phyloP scores from a whole-genome alignment of 2,329 filamentous ascomycete genomes.

The Dactylonectria estremocensis region DNA sequence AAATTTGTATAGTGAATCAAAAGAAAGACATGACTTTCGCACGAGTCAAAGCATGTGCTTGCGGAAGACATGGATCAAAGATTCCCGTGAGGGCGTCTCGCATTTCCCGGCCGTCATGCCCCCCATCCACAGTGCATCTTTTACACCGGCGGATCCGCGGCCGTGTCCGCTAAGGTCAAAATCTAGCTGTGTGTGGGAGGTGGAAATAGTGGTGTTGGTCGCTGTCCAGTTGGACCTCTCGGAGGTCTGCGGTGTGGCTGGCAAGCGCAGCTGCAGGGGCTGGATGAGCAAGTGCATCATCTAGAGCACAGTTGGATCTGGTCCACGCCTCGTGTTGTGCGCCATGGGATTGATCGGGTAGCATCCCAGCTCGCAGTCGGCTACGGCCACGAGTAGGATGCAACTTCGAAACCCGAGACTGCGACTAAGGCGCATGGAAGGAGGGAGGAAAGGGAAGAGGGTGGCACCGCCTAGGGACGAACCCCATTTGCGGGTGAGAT shows the following conservation, averaged over 20 bases:
- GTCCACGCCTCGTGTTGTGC: conserved; percentile 1
- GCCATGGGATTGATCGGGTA: conserved; percentile 12
- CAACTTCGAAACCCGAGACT: background rate
- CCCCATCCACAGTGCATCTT: background rate
- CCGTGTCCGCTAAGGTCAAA: conserved; percentile 3
- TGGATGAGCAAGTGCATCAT: conserved; percentile 16
- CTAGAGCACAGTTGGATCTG: background rate
- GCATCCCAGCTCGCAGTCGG: conserved; percentile 6
- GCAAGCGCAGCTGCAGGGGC: conserved; percentile 10
- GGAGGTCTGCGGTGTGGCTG: conserved; percentile 2
- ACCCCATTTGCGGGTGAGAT: background rate
- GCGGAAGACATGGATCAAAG: conserved; percentile 5
- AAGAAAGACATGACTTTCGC: conserved; percentile 2
- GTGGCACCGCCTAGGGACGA: background rate
- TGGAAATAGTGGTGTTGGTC: background rate
- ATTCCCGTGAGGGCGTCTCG: conserved; percentile 7
- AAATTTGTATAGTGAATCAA: conserved; percentile 27
- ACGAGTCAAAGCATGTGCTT: conserved; percentile 1
- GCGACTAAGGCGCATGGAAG: background rate
- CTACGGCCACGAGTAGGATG: background rate
- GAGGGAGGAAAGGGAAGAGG: background rate
- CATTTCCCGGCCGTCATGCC: background rate
- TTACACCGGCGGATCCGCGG: background rate
- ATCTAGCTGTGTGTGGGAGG: background rate
- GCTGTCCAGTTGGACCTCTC: background rate